Evolutionary conservation across 371 early-diverging fungal genomes (phyloP).

Genomic region (Catenaria anguillulae): DNA sequence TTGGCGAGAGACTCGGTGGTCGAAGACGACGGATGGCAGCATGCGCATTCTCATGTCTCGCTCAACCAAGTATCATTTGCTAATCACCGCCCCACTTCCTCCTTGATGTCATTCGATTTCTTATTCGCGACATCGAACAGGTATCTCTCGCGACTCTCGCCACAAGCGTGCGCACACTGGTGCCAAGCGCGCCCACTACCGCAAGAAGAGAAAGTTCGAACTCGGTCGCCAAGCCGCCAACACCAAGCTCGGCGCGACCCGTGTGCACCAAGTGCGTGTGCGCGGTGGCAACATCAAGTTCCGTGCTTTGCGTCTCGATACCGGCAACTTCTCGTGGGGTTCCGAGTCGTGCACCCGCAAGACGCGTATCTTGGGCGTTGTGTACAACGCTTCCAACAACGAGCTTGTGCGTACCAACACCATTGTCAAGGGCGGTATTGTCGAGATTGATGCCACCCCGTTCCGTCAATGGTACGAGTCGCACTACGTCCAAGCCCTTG

Average conservation of each 20-base stretch:
- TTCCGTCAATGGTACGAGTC: conserved; percentile 98
- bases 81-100: too few species aligned
- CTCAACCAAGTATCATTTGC: too few species aligned
- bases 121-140: too few species aligned
- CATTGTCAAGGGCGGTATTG: conserved; percentile 93
- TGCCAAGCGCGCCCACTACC: conserved; percentile 94
- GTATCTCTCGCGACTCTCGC: conserved; percentile 93
- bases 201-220: conserved; percentile 99
- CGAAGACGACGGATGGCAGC: too few species aligned
- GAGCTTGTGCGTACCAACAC: conserved; percentile 99
- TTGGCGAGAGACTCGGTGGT: too few species aligned
- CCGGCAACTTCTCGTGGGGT: conserved; percentile 97
- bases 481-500: conserved; percentile 80
- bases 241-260: conserved; percentile 94
- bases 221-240: conserved; percentile 95
- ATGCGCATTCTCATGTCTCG: too few species aligned
- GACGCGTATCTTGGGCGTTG: conserved; percentile 92
- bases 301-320: conserved; percentile 95
- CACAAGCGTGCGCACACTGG: conserved; percentile 97
- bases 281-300: conserved; percentile 99
- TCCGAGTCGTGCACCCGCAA: conserved; percentile 88
- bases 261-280: conserved; percentile 87
- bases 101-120: too few species aligned
- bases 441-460: conserved; percentile 97
- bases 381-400: conserved; percentile 99